Base-by-base conservation (phyloP, 140 eudicot species). In the Erigeron philadelphicus region DNA sequence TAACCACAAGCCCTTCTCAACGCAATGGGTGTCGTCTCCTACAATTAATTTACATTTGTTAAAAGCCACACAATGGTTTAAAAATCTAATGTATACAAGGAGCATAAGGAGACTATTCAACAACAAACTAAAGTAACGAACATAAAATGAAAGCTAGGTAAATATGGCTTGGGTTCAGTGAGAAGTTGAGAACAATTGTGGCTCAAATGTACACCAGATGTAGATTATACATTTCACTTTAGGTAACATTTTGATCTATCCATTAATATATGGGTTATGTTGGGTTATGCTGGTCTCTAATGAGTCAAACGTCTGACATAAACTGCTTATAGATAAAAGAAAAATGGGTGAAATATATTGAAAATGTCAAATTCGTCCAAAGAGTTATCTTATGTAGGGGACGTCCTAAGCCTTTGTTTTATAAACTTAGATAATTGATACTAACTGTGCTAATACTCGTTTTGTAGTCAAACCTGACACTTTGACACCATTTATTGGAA, bases 21-120 rank as follows among this genome's bases (percentile, higher is more conserved):
- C 84, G 86, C 40, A 85, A 25, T 18, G 97, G 97, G 62, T 90
- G 97, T 31, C 95, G 82, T 68, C 97, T 85, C 97, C 97, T 90
- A 78, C 75, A 70, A 66, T 70, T 16, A 75, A 45, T n/a, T 25
- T 10, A 11, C 5, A 5, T 25, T 53, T 53, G 57, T 50, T 6
- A 11, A 11, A 55, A 43, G 13, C 17, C 48, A 23, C 18, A 18
- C 50, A 0, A 56, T 23, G 17, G 38, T 46, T 52, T 49, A 48
- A 31, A 54, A 54, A 31, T 6, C 46, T 58, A 31, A 31, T 31
- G 38, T 31, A 21, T 1, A 21, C 25, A 21, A 21, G 25, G 38
- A 31, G 38, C 38, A 31, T 31, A 18, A 9, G 16, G 18, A 6
- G 21, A 54, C 61, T 18, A 15, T 54, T 54, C 13, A 5, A 17